Base-by-base conservation (phyloP, 768 basidiomycete species). In the Naematelia aurantialba region DNA sequence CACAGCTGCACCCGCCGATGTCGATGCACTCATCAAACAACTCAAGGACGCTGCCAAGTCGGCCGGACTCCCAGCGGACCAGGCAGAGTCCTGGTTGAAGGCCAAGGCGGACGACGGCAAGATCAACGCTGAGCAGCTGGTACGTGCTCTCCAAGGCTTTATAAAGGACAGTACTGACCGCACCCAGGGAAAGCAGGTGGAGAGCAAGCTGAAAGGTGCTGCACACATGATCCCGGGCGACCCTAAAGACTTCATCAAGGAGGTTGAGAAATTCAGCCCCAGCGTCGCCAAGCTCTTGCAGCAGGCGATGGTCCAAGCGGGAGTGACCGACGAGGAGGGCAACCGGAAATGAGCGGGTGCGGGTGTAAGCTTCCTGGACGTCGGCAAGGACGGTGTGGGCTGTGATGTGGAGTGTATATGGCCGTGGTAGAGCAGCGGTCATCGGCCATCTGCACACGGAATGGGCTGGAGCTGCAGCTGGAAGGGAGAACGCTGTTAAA, bases 41-140 rank as follows among this genome's bases (percentile, higher is more conserved):
- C 56, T 71, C 59, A 74, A 74, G 58, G 71, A 64, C 44, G 66
- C 72, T 34, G 75, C 73, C 49, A 76, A 70, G 61, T 69, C 69
- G 48, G 75, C 73, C 27, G 75, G 75, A 60, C 52, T 76, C 17
- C 75, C 75, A 2, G 73, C 71, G 17, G 75, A 74, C 39, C 51
- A 55, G n/a, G 63, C 68, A 44, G 73, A 76, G 53, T 52, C 57
- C 2, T 74, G 69, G 67, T 30, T 76, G 45, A 69, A 70, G 46
- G 29, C 61, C 55, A 73, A 76, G 64, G 68, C 60, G 25, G 55
- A 68, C 42, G 72, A 70, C 17, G 72, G 72, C 3, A 76, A 76
- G 61, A 39, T 72, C 47, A 68, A 76, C 48, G 69, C 67, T 17
- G 74, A 73, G 52, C 52, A 46, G 24, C 19, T 66, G 34, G 71